Evolutionary conservation across 1,284 basidiomycete species (phyloP), one percentile per base, ranked within the genome.

Genomic region (Cutaneotrichosporon dermatis): DNA sequence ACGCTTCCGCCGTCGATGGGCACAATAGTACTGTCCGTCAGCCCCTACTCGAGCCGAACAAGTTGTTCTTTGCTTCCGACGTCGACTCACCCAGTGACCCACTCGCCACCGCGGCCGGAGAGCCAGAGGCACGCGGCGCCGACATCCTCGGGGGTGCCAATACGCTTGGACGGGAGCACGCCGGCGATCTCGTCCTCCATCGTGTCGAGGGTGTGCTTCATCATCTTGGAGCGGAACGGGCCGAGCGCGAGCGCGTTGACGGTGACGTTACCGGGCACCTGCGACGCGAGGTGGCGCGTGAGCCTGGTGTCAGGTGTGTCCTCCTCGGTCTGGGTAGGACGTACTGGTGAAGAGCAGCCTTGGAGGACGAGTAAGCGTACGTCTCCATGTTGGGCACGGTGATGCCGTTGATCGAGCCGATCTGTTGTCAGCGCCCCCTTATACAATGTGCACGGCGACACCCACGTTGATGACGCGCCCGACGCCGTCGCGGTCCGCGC

Each of bases 221-320:
- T 88, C 84, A 88, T 76, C 61, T 73, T 74, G 11, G 69, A 73
- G 16, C 70, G 62, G 69, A 74, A 81, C 66, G 71, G 72, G 73
- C 85, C 87, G 59, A 85, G 85, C 2, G 86, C 86, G 60, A 88
- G 83, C 5, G 85, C 84, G 71, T 88, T 88, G 70, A 85, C 84
- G 13, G 83, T 83, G 65, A 88, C 84, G 2, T 83, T 82, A 59
- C 86, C 84, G 0, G 86, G 86, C 10, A 88, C 80, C 11, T 84
- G 77, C 13, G 81, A 81, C 1, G 84, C 87, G 34, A 88, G 78
- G 64, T 86, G 83, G 16, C 83, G 79, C 58, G 85, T 86, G 48
- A 88, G 76, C 57, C 87, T 86, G 69, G 40, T 7, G 39, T 51
- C 4, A 51, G 50, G 5, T 25, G 25, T 25, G 25, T 11, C 12